Conservation (phyloP, 1,139 yeast genomes). For the Lodderomyces elongisporus region DNA sequence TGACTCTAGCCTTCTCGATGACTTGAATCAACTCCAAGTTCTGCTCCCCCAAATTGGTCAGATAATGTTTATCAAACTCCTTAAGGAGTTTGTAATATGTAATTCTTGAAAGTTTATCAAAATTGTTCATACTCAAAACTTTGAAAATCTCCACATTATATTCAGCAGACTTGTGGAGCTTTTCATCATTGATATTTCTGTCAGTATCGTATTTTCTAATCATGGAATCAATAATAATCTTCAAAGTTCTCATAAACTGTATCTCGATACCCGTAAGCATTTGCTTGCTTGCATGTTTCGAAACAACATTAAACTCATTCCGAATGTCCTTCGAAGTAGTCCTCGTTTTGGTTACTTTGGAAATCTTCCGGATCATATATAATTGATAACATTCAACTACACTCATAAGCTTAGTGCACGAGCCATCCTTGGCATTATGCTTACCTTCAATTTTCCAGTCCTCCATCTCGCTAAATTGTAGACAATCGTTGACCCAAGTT, state of each 20-base stretch:
- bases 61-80: conserved; percentile 33
- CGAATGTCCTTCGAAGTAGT: conserved; percentile 11
- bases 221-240: conserved; percentile 38
- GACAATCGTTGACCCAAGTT: conserved; percentile 46
- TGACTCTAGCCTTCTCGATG: conserved; percentile 39
- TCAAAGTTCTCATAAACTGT: conserved; percentile 45
- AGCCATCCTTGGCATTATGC: conserved; percentile 12
- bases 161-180: conserved; percentile 6
- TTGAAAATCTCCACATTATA: conserved; percentile 30
- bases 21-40: conserved; percentile 40
- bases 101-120: conserved; percentile 31
- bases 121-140: conserved; percentile 43
- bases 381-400: conserved; percentile 36
- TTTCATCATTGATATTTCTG: conserved; percentile 14
- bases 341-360: conserved; percentile 19
- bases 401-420: conserved; percentile 32
- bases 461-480: conserved; percentile 43
- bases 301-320: conserved; percentile 24
- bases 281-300: conserved; percentile 39
- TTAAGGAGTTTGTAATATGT: conserved; percentile 32
- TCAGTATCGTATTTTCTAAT: conserved; percentile 41
- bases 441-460: conserved; percentile 32
- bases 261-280: conserved; percentile 41
- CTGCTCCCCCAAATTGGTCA: conserved; percentile 34
- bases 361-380: conserved; percentile 28